A percentile compares a stretch with the other conserved stretches of the same genome.
These are phyloP conservation scores for Plantago lanceolata DNA, from an alignment of 305 asterid species.

Conservation along the genomic window DNA sequence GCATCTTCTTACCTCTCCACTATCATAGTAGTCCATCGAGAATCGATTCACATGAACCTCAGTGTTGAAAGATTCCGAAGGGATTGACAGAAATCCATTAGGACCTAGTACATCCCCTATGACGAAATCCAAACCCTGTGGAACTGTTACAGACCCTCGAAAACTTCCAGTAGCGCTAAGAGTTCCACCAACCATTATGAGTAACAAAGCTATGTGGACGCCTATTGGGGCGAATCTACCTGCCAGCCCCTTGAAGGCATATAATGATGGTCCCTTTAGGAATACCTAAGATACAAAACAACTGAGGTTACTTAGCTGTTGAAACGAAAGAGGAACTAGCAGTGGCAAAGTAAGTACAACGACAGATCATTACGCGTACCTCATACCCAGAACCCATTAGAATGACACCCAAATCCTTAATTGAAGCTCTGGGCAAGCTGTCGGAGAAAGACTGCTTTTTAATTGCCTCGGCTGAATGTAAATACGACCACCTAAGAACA, in stretches of 20 bases:
- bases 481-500: slow-evolving; percentile 65
- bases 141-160: slow-evolving; percentile 68
- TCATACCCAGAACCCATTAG: slow-evolving; percentile 78
- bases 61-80: slow-evolving; percentile 70
- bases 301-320: neutral
- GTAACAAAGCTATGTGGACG: slow-evolving; percentile 65
- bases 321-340: neutral
- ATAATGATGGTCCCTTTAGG: slow-evolving; percentile 69
- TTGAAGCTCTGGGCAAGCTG: slow-evolving; percentile 62
- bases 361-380: slow-evolving; percentile 35
- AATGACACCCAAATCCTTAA: slow-evolving; percentile 64
- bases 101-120: slow-evolving; percentile 66
- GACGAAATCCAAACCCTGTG: slow-evolving; percentile 70
- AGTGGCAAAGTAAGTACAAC: slow-evolving; percentile 4
- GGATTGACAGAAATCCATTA: slow-evolving; percentile 59
- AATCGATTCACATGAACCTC: slow-evolving; percentile 76
- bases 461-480: slow-evolving; percentile 57
- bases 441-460: slow-evolving; percentile 65
- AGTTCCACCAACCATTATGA: slow-evolving; percentile 79
- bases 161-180: slow-evolving; percentile 70
- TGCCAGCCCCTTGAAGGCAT: slow-evolving; percentile 77
- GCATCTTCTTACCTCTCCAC: slow-evolving; percentile 65
- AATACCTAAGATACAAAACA: slow-evolving; percentile 48
- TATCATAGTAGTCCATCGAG: slow-evolving; percentile 70
- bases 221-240: slow-evolving; percentile 79